These are phyloP conservation scores for Amanita pseudoporphyria DNA, from an alignment of 768 basidiomycete species.

Conservation along the genomic window DNA sequence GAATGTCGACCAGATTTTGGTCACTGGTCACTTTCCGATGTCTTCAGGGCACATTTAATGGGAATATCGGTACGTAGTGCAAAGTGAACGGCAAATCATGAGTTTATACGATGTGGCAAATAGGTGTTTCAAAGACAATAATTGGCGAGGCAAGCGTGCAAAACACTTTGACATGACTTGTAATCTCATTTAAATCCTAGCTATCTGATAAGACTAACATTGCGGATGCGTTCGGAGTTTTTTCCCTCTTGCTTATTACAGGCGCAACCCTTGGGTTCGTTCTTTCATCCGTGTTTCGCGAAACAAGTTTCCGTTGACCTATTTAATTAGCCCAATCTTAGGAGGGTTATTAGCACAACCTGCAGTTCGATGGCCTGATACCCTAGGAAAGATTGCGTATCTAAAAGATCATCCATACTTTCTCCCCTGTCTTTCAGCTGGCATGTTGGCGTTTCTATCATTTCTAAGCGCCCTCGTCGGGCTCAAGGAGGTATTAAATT, in stretches of 20 bases:
- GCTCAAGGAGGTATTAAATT: conserved; percentile 23
- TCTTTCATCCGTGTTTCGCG: too few species aligned
- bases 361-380: conserved; percentile 17
- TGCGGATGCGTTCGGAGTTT: conserved; percentile 26
- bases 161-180: too few species aligned
- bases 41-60: conserved; percentile 9
- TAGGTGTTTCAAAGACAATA: background rate
- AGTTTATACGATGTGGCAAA: conserved; percentile 28
- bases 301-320: conserved; percentile 3
- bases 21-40: conserved; percentile 14
- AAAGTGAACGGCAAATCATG: conserved; percentile 14
- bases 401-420: conserved; percentile 26
- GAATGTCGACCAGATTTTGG: conserved; percentile 31
- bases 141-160: background rate
- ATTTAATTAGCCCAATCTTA: conserved; percentile 15
- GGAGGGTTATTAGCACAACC: conserved; percentile 26
- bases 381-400: conserved; percentile 17
- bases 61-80: background rate
- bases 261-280: conserved; percentile 25
- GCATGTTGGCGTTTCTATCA: conserved; percentile 13
- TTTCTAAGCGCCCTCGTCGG: conserved; percentile 15
- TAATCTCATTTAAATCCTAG: too few species aligned
- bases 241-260: conserved; percentile 25
- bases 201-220: conserved; percentile 30
- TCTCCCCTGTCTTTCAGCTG: conserved; percentile 24